phyloP scores from a whole-genome alignment of 139 green algal species.

The Trebouxia sp. region DNA sequence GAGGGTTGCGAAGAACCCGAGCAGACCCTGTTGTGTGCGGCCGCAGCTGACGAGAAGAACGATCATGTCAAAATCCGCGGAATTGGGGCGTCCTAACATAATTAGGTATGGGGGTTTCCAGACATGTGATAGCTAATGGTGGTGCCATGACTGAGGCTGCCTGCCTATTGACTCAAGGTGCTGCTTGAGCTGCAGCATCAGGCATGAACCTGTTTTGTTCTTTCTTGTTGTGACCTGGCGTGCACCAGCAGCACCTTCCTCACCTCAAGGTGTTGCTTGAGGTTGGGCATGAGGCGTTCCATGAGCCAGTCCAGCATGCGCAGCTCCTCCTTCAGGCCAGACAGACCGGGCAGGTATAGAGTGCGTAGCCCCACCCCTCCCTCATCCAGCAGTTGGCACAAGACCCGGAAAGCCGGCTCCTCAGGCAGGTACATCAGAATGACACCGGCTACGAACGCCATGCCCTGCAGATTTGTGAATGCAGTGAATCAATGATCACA shows the following conservation, averaged over 20 bases:
- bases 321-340: conserved; percentile 69
- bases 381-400: conserved; percentile 12
- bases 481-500: no score
- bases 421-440: conserved; percentile 93
- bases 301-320: conserved; percentile 58
- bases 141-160: no score
- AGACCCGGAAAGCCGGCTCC: conserved; percentile 83
- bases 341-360: conserved; percentile 80
- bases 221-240: background rate
- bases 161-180: background rate
- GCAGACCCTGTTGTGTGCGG: no score
- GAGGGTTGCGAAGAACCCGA: no score
- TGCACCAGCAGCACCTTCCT: background rate
- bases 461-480: conserved; percentile 62
- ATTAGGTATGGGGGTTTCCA: no score
- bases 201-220: no score
- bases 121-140: no score
- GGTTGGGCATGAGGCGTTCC: conserved; percentile 44
- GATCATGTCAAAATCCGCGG: no score
- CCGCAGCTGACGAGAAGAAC: no score
- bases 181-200: no score
- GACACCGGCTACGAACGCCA: conserved; percentile 91
- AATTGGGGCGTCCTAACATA: no score
- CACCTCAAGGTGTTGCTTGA: conserved; percentile 55
- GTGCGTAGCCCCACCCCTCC: conserved; percentile 69